These are phyloP conservation scores for Cerioporus squamosus DNA, from an alignment of 1,284 basidiomycete genomes.

Conservation along the genomic window DNA sequence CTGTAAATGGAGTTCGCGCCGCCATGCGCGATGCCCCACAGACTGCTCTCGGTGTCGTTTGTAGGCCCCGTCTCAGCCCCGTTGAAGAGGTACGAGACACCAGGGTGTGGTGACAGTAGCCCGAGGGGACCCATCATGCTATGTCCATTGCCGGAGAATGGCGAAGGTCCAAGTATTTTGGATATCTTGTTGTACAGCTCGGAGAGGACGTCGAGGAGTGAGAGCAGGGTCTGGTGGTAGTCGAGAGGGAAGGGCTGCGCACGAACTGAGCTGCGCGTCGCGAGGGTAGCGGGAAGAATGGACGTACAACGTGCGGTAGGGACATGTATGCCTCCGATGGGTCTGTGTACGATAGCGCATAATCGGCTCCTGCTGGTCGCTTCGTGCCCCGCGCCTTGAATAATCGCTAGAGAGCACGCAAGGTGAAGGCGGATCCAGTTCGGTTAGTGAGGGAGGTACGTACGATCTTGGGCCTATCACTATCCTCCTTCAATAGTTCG, in stretches of 20 bases:
- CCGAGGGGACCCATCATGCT: slow-evolving; percentile 81
- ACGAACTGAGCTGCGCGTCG: slow-evolving; percentile 1
- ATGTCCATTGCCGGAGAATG: slow-evolving; percentile 63
- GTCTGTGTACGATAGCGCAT: slow-evolving; percentile 62
- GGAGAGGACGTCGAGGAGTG: slow-evolving; percentile 84
- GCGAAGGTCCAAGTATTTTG: slow-evolving; percentile 77
- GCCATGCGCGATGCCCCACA: slow-evolving; percentile 75
- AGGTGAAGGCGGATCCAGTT: neutral
- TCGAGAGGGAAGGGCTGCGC: slow-evolving; percentile 81
- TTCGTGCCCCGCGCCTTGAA: slow-evolving; percentile 62
- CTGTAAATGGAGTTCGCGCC: slow-evolving; percentile 35
- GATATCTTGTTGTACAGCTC: slow-evolving; percentile 87
- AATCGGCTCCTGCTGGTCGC: slow-evolving; percentile 61
- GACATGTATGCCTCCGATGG: slow-evolving; percentile 72
- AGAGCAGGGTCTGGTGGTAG: slow-evolving; percentile 85
- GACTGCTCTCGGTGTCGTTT: slow-evolving; percentile 51
- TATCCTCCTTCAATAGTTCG: slow-evolving; percentile 72
- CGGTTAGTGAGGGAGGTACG: slow-evolving; percentile 16
- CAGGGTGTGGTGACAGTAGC: slow-evolving; percentile 72
- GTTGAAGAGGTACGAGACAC: slow-evolving; percentile 79
- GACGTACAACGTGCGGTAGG: slow-evolving; percentile 72
- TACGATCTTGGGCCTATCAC: slow-evolving; percentile 82
- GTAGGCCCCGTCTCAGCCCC: slow-evolving; percentile 37
- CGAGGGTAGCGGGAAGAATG: neutral
- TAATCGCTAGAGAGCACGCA: slow-evolving; percentile 46